Conservation (phyloP, 768 basidiomycete genomes). For the Hydnomerulius pinastri region DNA sequence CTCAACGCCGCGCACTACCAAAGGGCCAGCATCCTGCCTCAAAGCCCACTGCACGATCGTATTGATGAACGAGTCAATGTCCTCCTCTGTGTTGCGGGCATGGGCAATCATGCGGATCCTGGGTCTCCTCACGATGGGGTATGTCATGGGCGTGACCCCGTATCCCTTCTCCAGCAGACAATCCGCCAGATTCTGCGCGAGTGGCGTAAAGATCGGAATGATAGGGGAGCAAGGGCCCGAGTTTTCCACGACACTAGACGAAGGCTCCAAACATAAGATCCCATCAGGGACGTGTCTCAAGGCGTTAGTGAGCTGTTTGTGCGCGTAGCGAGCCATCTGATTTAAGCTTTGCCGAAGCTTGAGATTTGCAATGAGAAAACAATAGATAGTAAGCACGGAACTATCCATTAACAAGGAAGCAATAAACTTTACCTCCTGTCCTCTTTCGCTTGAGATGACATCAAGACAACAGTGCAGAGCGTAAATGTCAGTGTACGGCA, state of each 20-base stretch:
- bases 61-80: conserved; percentile 12
- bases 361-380: background rate
- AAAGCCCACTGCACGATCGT: conserved; percentile 13
- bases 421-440: conserved; percentile 19
- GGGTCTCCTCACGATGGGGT: conserved; percentile 16
- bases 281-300: conserved; percentile 8
- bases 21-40: background rate
- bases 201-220: conserved; percentile 20
- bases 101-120: conserved; percentile 20
- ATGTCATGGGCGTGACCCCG: conserved; percentile 9
- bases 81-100: conserved; percentile 16
- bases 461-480: conserved; percentile 44
- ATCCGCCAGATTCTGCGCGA: conserved; percentile 9
- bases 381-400: background rate
- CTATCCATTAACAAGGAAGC: background rate
- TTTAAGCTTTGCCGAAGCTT: conserved; percentile 18
- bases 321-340: conserved; percentile 14
- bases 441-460: conserved; percentile 12
- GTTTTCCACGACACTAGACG: too few species aligned
- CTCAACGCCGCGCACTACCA: background rate
- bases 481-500: conserved; percentile 21
- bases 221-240: conserved; percentile 15
- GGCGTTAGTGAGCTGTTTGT: conserved; percentile 1
- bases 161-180: conserved; percentile 19
- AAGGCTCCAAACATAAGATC: conserved; percentile 3